A percentile compares a stretch with the other conserved stretches of the same genome.
Conservation (phyloP, 1,139 yeast genomes). For the Nakaseomyces bracarensis region DNA sequence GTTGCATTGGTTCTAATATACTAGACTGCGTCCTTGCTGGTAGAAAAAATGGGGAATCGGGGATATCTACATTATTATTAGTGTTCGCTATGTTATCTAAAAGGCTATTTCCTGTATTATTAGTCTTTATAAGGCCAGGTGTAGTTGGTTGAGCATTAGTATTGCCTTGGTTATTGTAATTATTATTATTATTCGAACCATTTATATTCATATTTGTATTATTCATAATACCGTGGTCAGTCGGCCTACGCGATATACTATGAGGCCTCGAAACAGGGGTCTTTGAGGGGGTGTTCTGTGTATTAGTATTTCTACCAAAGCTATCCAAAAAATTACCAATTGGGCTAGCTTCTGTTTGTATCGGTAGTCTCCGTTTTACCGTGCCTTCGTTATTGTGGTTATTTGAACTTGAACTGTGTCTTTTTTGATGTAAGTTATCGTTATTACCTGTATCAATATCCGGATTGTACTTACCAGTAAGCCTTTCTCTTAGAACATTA, state of each 20-base stretch:
- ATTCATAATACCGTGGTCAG: no score
- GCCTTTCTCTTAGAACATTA: slow-evolving; percentile 2
- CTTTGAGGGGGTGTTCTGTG: not conserved
- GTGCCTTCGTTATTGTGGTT: slow-evolving; percentile 1
- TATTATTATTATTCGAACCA: not conserved
- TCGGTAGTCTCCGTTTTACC: slow-evolving; percentile 2
- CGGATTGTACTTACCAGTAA: not conserved
- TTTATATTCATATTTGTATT: not conserved
- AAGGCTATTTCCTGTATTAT: slow-evolving; percentile 2
- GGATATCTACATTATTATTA: slow-evolving; percentile 1
- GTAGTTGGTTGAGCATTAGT: not conserved
- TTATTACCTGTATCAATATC: not conserved
- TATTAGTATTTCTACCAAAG: not conserved
- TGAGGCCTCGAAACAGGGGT: slow-evolving; percentile 5
- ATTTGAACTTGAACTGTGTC: slow-evolving; percentile 7
- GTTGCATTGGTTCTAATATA: slow-evolving; percentile 3
- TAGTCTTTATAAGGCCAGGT: not conserved
- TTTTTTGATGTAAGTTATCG: slow-evolving; percentile 8
- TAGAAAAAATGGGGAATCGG: slow-evolving; percentile 1
- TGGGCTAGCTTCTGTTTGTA: slow-evolving; percentile 3
- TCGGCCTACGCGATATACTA: slow-evolving; percentile 1
- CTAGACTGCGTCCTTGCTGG: slow-evolving; percentile 6
- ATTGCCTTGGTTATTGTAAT: not conserved
- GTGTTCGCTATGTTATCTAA: not conserved
- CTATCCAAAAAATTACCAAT: slow-evolving; percentile 6